Evolutionary conservation across 106 monocot genomes (phyloP).

Genomic region (Dioscorea alata): DNA sequence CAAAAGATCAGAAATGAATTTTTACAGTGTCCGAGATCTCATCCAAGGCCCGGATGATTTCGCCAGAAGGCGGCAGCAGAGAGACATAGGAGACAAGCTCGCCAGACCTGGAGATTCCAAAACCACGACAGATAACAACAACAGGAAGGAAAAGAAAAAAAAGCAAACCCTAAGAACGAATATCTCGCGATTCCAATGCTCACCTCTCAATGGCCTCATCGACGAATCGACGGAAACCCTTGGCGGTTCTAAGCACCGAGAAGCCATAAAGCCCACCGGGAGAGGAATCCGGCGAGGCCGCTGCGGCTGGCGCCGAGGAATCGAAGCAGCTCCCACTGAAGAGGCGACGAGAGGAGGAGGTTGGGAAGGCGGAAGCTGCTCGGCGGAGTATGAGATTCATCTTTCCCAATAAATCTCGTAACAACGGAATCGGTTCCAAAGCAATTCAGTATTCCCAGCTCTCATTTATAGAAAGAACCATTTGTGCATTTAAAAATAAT

Average conservation of each 20-base stretch:
- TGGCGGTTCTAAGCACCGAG: conserved; percentile 58
- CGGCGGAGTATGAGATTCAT: not conserved
- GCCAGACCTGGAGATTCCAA: conserved; percentile 28
- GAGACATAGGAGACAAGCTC: conserved; percentile 64
- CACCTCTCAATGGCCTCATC: conserved; percentile 91
- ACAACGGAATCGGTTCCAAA: too few species aligned
- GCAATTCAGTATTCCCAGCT: too few species aligned
- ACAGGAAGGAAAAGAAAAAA: not conserved
- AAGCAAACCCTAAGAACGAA: not conserved
- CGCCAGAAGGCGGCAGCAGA: conserved; percentile 54
- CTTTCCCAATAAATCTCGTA: too few species aligned
- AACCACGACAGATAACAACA: not conserved
- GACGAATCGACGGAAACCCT: conserved; percentile 83
- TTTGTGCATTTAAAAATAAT: too few species aligned
- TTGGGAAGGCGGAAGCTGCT: not conserved
- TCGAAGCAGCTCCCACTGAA: conserved; percentile 5
- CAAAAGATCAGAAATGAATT: not conserved
- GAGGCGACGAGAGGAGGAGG: not conserved
- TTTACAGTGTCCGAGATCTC: conserved; percentile 84
- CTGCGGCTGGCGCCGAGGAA: not conserved
- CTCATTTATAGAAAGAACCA: too few species aligned
- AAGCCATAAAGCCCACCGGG: conserved; percentile 72
- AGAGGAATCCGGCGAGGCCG: conserved; percentile 2
- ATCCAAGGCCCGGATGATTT: conserved; percentile 76
- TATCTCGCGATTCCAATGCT: not conserved